A percentile compares a stretch with the other conserved stretches of the same genome.
Evolutionary conservation across 495 filamentous ascomycete species (phyloP).

Genomic region (Trichocladium antarcticum): DNA sequence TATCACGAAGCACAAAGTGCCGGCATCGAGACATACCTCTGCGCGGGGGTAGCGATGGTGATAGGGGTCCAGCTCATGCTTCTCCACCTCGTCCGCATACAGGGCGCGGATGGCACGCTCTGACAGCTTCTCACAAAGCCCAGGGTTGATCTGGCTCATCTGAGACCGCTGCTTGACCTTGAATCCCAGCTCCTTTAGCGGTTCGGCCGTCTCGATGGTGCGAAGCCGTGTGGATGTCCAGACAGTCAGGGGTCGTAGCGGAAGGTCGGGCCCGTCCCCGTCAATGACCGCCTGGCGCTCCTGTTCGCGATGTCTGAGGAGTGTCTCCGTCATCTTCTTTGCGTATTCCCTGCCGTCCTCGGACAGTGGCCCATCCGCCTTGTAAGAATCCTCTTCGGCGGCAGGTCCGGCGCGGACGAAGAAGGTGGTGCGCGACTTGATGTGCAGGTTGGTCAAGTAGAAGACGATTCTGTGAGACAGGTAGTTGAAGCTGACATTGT

Average conservation of each 20-base stretch:
- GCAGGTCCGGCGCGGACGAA: slow-evolving; percentile 69
- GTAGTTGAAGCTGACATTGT: slow-evolving; percentile 92
- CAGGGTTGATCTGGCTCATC: slow-evolving; percentile 93
- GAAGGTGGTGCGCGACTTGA: slow-evolving; percentile 86
- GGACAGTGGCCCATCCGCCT: slow-evolving; percentile 73
- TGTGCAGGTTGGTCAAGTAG: slow-evolving; percentile 93
- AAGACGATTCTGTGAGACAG: slow-evolving; percentile 94
- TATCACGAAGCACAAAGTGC: background rate
- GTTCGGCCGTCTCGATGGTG: slow-evolving; percentile 83
- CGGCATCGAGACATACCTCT: slow-evolving; percentile 48
- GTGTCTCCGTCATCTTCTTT: slow-evolving; percentile 69
- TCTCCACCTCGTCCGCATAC: slow-evolving; percentile 80
- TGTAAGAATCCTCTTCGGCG: slow-evolving; percentile 75
- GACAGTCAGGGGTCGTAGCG: slow-evolving; percentile 69
- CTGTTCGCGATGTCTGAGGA: slow-evolving; percentile 69
- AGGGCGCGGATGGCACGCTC: slow-evolving; percentile 64
- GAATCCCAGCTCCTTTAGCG: slow-evolving; percentile 65
- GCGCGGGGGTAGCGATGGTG: slow-evolving; percentile 94
- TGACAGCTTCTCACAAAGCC: slow-evolving; percentile 81
- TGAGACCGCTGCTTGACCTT: slow-evolving; percentile 82
- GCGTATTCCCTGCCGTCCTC: slow-evolving; percentile 78
- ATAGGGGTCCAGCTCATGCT: slow-evolving; percentile 91
- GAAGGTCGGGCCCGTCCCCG: slow-evolving; percentile 54
- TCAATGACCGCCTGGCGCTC: slow-evolving; percentile 60
- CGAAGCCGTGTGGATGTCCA: slow-evolving; percentile 91